Evolutionary conservation across 2,329 filamentous ascomycete species (phyloP).

Genomic region (Botryosphaeria agaves): DNA sequence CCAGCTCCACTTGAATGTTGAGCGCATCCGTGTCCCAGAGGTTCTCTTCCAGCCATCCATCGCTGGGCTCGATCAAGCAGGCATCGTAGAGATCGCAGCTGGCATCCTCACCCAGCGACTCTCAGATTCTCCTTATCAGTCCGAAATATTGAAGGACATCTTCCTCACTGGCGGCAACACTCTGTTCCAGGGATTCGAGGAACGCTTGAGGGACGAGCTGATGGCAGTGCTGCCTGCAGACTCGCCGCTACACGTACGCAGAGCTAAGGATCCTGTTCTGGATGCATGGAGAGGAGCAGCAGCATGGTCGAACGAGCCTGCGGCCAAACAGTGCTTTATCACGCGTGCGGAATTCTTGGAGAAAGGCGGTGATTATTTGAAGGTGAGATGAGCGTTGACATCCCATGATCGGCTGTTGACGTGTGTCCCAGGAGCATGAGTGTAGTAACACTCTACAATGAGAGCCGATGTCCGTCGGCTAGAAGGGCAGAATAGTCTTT

Average conservation of each 20-base stretch:
- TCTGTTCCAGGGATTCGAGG: conserved; percentile 72
- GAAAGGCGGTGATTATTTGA: conserved; percentile 87
- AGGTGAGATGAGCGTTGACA: no score
- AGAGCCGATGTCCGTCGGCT: no score
- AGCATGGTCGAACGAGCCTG: conserved; percentile 50
- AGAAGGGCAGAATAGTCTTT: no score
- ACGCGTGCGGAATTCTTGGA: conserved; percentile 73
- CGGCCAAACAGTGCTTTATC: conserved; percentile 48
- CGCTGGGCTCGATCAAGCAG: conserved; percentile 82
- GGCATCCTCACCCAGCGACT: conserved; percentile 81
- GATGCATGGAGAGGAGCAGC: conserved; percentile 94
- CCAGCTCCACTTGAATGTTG: conserved; percentile 90
- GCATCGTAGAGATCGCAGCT: conserved; percentile 78
- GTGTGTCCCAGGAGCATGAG: no score
- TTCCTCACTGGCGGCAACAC: conserved; percentile 93
- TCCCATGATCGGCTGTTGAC: no score
- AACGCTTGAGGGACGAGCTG: conserved; percentile 58
- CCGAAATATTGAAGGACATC: conserved; percentile 64
- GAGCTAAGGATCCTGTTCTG: conserved; percentile 56
- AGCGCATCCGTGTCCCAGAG: conserved; percentile 86
- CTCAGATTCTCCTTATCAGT: conserved; percentile 34
- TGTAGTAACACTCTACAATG: no score
- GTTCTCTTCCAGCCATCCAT: conserved; percentile 86
- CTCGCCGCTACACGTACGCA: conserved; percentile 49
- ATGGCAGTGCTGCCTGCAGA: conserved; percentile 54